These are phyloP conservation scores for Rhynchosporium agropyri DNA, from an alignment of 2,329 filamentous ascomycete genomes.

Conservation along the genomic window DNA sequence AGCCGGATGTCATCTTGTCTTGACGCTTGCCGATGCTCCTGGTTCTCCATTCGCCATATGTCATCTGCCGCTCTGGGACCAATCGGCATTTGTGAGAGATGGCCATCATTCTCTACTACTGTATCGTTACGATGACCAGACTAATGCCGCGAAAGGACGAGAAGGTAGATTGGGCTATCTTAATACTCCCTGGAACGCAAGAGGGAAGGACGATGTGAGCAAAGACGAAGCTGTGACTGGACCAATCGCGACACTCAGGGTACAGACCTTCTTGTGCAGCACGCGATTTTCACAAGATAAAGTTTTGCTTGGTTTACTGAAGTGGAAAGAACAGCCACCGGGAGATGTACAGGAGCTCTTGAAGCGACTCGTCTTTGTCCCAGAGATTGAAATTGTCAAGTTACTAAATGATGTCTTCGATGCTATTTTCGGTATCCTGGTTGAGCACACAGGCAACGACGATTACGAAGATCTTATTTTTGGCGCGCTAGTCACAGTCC, in stretches of 20 bases:
- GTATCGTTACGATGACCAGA: conserved; percentile 91
- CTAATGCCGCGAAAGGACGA: conserved; percentile 64
- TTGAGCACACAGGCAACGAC: conserved; percentile 87
- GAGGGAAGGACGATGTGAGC: conserved; percentile 65
- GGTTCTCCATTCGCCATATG: conserved; percentile 87
- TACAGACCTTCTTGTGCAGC: conserved; percentile 89
- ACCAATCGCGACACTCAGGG: conserved; percentile 74
- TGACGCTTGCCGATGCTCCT: conserved; percentile 86
- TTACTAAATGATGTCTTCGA: conserved; percentile 87
- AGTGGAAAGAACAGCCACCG: conserved; percentile 78
- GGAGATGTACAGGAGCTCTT: conserved; percentile 74
- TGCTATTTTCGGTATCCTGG: conserved; percentile 85
- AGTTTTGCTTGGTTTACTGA: conserved; percentile 77
- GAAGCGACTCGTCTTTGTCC: conserved; percentile 86
- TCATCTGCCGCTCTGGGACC: conserved; percentile 92
- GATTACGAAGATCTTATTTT: conserved; percentile 94
- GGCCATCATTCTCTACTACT: conserved; percentile 79
- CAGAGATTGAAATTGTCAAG: conserved; percentile 97
- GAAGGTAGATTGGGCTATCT: conserved; percentile 85
- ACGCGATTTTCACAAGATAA: conserved; percentile 94
- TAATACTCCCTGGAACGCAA: conserved; percentile 75
- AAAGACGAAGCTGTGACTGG: conserved; percentile 76
- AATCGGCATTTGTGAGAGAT: conserved; percentile 86
- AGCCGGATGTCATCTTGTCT: conserved; percentile 78
- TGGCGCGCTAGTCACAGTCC: conserved; percentile 81